These are phyloP conservation scores for Pythium insidiosum DNA, from an alignment of 352 stramenopile species.

Conservation along the genomic window DNA sequence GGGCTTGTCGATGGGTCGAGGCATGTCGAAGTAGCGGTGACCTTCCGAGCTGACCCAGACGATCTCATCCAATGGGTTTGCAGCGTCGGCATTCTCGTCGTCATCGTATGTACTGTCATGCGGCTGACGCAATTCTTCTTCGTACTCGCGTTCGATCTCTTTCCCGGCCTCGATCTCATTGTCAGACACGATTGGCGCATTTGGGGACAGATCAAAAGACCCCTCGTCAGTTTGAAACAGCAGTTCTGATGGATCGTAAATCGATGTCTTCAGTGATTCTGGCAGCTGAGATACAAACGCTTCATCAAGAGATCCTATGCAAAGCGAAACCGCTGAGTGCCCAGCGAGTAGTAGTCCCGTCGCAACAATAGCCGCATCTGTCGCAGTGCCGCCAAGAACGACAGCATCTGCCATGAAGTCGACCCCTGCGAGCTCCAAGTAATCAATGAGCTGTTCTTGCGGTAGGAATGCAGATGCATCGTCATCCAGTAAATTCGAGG, in stretches of 20 bases:
- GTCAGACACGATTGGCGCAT: neutral
- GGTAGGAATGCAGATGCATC: conserved; percentile 25
- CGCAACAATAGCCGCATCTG: conserved; percentile 55
- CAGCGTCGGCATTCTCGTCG: conserved; percentile 10
- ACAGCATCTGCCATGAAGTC: conserved; percentile 25
- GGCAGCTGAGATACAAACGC: conserved; percentile 29
- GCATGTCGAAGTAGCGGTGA: conserved; percentile 78
- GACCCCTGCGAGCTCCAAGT: conserved; percentile 36
- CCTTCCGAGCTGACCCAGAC: conserved; percentile 41
- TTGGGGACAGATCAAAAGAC: conserved; percentile 51
- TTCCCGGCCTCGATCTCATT: conserved; percentile 16
- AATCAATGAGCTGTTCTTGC: conserved; percentile 22
- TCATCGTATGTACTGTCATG: no score
- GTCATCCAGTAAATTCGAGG: conserved; percentile 35
- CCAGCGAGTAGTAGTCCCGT: conserved; percentile 40
- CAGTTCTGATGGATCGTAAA: conserved; percentile 36
- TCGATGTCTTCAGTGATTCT: conserved; percentile 21
- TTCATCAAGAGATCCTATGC: conserved; percentile 26
- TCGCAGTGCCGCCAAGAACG: conserved; percentile 31
- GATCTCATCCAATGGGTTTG: conserved; percentile 23
- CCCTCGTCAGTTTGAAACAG: conserved; percentile 35
- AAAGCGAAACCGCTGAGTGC: conserved; percentile 26
- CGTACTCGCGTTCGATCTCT: no score
- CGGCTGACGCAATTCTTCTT: no score
- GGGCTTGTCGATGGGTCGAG: conserved; percentile 46